Base-by-base conservation (phyloP, 2,329 filamentous ascomycete genomes). In the Ceratocystiopsis sp. region DNA sequence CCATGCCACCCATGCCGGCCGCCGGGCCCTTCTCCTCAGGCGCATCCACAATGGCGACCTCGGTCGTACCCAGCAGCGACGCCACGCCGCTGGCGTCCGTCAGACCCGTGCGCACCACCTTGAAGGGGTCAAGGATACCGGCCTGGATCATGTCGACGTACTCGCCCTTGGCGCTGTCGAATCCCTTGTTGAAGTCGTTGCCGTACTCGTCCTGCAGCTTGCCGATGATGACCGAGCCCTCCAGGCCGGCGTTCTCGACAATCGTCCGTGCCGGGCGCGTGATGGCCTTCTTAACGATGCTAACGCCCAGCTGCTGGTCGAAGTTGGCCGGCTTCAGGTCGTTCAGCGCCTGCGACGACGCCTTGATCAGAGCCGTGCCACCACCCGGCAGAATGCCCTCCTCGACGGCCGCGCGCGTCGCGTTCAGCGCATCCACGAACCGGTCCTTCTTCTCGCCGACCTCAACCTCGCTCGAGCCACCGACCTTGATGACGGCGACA, bases 361-460 rank as follows among this genome's bases (percentile, higher is more conserved):
- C 91, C 80, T 98, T 98, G 67, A 98, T 81, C 42, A 98, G 79
- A 57, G 87, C 91, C 59, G 91, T 98, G 62, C 91, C 91, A 76
- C 91, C 91, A 71, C 91, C 91, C 54, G 91, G 91, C 52, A 98
- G 81, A 64, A 98, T 98, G 67, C 91, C 91, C 69, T 96, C 87
- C 76, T 98, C 91, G 52, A 98, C 91, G 57, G 91, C 91, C 54
- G 91, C 91, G 56, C 91, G 89, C 52, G 91, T 98, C 54, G 91
- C 91, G 67, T 98, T 98, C 49, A 98, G 73, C 47, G 91, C 91
- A 66, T 98, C 91, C 49, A 98, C 91, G 57, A 96, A 94, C 62
- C 91, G 85, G 65, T 98, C 91, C 79, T 98, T 98, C 85, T 98
- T 98, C 78, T 98, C 91, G 54, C 87, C 82, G 45, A 98, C 91